Conservation (phyloP, 176 grass and related monocot species). For the Triticum turgidum region DNA sequence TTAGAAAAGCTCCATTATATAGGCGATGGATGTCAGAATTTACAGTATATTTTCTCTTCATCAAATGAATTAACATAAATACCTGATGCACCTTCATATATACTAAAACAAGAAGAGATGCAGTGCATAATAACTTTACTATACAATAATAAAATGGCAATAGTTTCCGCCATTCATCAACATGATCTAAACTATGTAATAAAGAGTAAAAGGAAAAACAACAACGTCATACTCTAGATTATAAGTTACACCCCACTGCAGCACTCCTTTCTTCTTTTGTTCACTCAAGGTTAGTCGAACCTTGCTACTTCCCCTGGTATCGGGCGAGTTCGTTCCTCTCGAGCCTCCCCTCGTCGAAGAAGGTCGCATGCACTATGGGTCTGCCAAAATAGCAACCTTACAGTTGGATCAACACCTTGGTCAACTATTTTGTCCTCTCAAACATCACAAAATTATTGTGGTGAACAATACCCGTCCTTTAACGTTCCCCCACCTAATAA, state of each 20-base stretch:
- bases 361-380: constrained; percentile 59
- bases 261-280: not conserved
- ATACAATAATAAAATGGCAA: constrained; percentile 28
- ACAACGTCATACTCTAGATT: not conserved
- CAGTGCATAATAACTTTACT: no score
- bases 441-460: constrained; percentile 57
- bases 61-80: no score
- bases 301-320: constrained; percentile 77
- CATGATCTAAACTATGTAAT: not conserved
- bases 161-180: not conserved
- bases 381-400: constrained; percentile 76
- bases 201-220: not conserved
- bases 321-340: constrained; percentile 75
- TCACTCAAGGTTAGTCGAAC: constrained; percentile 23
- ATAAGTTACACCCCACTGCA: not conserved
- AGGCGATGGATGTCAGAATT: no score
- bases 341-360: constrained; percentile 79
- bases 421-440: constrained; percentile 65
- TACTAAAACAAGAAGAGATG: no score
- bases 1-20: no score
- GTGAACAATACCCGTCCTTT: no score
- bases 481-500: no score
- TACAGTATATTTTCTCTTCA: no score
- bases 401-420: constrained; percentile 74
- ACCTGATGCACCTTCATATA: no score